These are phyloP conservation scores for Prunus mongolica DNA, from an alignment of 306 rosid genomes.

Conservation along the genomic window DNA sequence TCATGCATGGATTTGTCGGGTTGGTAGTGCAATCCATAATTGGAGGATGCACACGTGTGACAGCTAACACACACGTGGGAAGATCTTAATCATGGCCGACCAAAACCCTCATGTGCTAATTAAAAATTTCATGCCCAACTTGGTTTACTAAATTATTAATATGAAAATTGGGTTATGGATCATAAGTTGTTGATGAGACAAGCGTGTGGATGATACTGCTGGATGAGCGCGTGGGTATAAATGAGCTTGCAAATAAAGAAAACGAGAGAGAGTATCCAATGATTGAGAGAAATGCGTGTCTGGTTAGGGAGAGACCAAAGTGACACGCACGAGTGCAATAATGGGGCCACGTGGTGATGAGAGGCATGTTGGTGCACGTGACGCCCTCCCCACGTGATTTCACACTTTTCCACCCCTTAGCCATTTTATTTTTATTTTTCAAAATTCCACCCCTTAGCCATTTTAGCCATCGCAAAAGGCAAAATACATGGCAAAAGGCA, in stretches of 20 bases:
- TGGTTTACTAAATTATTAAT: neutral
- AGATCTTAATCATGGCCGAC: slow-evolving; percentile 11
- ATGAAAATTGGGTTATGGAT: too few species aligned
- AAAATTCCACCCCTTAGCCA: too few species aligned
- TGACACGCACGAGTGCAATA: slow-evolving; percentile 69
- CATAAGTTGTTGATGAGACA: too few species aligned
- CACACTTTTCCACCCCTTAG: neutral
- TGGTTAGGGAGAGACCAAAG: slow-evolving; percentile 41
- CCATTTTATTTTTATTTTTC: too few species aligned
- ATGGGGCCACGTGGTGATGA: slow-evolving; percentile 46
- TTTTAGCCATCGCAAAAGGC: too few species aligned
- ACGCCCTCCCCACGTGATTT: slow-evolving; percentile 45
- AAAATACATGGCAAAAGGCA: too few species aligned
- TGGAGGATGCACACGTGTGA: slow-evolving; percentile 16
- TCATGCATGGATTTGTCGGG: too few species aligned
- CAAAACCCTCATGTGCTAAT: slow-evolving; percentile 7
- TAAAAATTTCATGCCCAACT: neutral
- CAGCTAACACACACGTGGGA: slow-evolving; percentile 1
- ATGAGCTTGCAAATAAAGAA: neutral
- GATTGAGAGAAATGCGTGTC: slow-evolving; percentile 54
- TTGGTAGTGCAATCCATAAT: slow-evolving; percentile 7
- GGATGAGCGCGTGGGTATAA: slow-evolving; percentile 4
- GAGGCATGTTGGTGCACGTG: slow-evolving; percentile 43
- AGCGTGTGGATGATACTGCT: neutral
- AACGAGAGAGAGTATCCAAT: slow-evolving; percentile 39